Base-by-base conservation (phyloP, 2,329 filamentous ascomycete species). In the Penicillium vulpinum region DNA sequence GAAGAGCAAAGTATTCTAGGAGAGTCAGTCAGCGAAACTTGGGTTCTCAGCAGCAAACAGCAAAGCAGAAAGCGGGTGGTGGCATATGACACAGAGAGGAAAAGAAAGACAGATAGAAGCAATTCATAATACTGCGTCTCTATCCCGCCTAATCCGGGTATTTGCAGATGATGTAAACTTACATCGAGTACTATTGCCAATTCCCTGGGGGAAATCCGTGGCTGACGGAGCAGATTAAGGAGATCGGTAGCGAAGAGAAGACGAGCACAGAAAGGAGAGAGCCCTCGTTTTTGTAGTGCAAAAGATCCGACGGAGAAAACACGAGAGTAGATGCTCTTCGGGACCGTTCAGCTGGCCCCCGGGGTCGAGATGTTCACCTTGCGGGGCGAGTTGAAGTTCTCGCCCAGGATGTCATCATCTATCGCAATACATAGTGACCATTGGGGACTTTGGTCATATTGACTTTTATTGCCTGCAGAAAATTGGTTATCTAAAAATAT, bases 381-480 rank as follows among this genome's bases (percentile, higher is more conserved):
- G 48, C 41, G 54, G 54, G 54, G 54, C 35, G 13, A 46, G 48
- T 56, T 40, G 48, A 56, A 52, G 54, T 46, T 56, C 48, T 56
- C 21, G 38, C 49, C 16, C 35, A 52, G 35, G 28, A 46, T 52
- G 48, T 56, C 33, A 52, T 56, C 13, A 5, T 24, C 9, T 24
- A 24, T 24, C 44, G 29, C 15, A n/a, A 15, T 3, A 2, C 1
- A 46, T 33, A 46, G 44, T 29, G 44, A 46, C 44, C 44, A 46
- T 9, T 4, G 16, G 9, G 15, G 29, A 46, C 29, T 22, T 46
- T 24, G 29, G 5, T 13, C 15, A 21, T 35, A 10, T 46, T n/a
- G 29, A 46, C 44, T n/a, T 24, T 46, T 46, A 46, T 33, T 46
- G 44, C 21, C 44, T 2, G 44, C 44, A 46, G 29, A 35, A 35